phyloP scores from a whole-genome alignment of 371 early-diverging fungal species.

The Gilbertella persicaria region DNA sequence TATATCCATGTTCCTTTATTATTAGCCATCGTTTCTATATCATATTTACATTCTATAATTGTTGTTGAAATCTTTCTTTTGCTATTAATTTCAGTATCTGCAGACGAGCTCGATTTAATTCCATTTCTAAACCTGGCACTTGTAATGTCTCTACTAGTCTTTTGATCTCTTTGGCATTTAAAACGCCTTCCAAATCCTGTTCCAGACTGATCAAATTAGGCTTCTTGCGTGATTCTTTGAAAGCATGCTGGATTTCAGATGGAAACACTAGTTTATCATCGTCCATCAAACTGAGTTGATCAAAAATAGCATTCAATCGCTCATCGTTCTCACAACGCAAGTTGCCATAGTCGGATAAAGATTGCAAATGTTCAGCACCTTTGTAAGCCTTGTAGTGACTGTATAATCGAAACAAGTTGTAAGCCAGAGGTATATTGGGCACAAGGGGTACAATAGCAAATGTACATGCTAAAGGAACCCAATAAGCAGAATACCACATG shows the following conservation, averaged over 20 bases:
- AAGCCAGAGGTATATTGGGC: conserved; percentile 83
- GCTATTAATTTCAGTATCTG: conserved; percentile 41
- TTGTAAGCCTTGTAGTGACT: conserved; percentile 78
- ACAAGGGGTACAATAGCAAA: conserved; percentile 77
- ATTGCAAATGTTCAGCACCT: conserved; percentile 61
- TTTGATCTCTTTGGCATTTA: conserved; percentile 25
- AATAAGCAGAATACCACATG: conserved; percentile 68
- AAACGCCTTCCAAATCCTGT: conserved; percentile 33
- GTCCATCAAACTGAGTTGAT: background rate
- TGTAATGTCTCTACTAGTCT: conserved; percentile 27
- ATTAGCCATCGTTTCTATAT: too few relatives aligned
- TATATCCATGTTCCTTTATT: too few relatives aligned
- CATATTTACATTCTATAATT: too few relatives aligned
- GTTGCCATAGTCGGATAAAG: conserved; percentile 28
- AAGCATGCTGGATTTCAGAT: conserved; percentile 15
- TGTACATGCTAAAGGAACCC: conserved; percentile 70
- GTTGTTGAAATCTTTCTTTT: conserved; percentile 13
- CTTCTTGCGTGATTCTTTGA: conserved; percentile 19
- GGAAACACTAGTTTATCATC: conserved; percentile 25
- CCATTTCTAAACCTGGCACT: conserved; percentile 40
- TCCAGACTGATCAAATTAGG: conserved; percentile 26
- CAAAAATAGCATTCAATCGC: conserved; percentile 34
- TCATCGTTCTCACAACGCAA: conserved; percentile 28
- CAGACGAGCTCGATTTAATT: conserved; percentile 41
- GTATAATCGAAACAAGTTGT: conserved; percentile 81